Base-by-base conservation (phyloP, 306 rosid genomes). In the Trifolium pratense region DNA sequence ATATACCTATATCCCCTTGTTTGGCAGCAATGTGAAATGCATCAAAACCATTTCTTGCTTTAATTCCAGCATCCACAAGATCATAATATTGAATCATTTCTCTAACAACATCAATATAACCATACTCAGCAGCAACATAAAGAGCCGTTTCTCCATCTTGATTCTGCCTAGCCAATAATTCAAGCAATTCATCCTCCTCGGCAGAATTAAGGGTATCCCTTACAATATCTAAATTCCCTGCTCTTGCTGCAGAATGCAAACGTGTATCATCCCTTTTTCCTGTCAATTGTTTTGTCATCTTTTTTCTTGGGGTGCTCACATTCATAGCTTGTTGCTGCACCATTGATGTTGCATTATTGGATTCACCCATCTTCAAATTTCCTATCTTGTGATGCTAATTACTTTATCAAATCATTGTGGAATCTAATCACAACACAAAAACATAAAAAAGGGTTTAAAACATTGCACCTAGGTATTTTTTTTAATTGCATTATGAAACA, bases 1-100 rank as follows among this genome's bases (percentile, higher is more conserved):
- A 40, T 62, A 42, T 70, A 88, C 98, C 97, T 80, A 91, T 53
- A 85, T 89, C 90, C 40, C 99, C 99, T 79, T 91, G 99, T 83
- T 95, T 95, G 66, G 97, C 91, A 69, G 99, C 97, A 82, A 95
- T 90, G 85, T 91, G 99, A 56, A 90, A 88, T 52, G 97, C 99
- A 78, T 95, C 99, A 73, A 91, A 86, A 40, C 99, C 96, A 45
- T 95, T 95, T 77, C 97, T 80, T 7, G 99, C 99, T 80, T 90
- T 91, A 75, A 86, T 87, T 76, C 85, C 90, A 0, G 97, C 97
- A 43, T 80, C 91, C 11, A 79, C 80, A 34, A 95, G 97, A 82
- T 88, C 89, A 75, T 91, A 91, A 71, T 82, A 79, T 36, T 84
- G 77, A 52, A 91, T 90, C 92, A 95, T 83, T 87, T 87, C 97